Conservation (phyloP, 1,284 basidiomycete genomes). For the Trichosporon faecale region DNA sequence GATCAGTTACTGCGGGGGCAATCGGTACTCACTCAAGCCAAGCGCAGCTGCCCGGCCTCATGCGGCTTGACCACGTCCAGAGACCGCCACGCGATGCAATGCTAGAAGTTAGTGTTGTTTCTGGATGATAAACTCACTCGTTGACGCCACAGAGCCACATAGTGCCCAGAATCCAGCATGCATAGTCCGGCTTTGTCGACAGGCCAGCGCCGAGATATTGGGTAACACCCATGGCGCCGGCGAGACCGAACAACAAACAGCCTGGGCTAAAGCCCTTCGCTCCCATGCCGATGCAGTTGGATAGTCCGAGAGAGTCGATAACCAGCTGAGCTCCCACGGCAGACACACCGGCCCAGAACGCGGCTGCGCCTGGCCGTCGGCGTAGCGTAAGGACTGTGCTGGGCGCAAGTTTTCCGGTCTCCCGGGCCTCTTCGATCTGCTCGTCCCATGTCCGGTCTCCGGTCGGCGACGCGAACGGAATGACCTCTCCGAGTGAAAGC, state of each 20-base stretch:
- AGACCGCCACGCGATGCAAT: not conserved
- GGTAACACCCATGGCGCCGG: not conserved
- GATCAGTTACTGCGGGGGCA: slow-evolving; percentile 12
- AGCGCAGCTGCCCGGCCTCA: not conserved
- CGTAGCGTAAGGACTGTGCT: slow-evolving; percentile 28
- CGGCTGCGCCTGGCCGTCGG: slow-evolving; percentile 21
- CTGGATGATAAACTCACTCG: slow-evolving; percentile 32
- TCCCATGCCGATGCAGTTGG: not conserved
- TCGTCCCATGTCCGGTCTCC: slow-evolving; percentile 6
- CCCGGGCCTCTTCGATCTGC: slow-evolving; percentile 7
- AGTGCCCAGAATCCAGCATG: slow-evolving; percentile 20
- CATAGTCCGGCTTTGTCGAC: not conserved
- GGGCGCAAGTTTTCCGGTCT: not conserved
- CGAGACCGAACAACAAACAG: not conserved
- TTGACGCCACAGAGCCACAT: slow-evolving; percentile 38
- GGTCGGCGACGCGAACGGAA: slow-evolving; percentile 11
- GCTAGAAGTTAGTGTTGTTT: slow-evolving; percentile 4
- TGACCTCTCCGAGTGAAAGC: not conserved
- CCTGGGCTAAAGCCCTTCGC: not conserved
- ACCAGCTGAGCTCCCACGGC: slow-evolving; percentile 1
- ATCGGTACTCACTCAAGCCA: slow-evolving; percentile 6
- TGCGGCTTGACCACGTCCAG: not conserved
- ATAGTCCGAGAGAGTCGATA: not conserved
- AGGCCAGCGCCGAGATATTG: not conserved
- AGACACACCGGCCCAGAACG: not conserved